Base-by-base conservation (phyloP, 2,329 filamentous ascomycete genomes). In the Fusarium sacchari region DNA sequence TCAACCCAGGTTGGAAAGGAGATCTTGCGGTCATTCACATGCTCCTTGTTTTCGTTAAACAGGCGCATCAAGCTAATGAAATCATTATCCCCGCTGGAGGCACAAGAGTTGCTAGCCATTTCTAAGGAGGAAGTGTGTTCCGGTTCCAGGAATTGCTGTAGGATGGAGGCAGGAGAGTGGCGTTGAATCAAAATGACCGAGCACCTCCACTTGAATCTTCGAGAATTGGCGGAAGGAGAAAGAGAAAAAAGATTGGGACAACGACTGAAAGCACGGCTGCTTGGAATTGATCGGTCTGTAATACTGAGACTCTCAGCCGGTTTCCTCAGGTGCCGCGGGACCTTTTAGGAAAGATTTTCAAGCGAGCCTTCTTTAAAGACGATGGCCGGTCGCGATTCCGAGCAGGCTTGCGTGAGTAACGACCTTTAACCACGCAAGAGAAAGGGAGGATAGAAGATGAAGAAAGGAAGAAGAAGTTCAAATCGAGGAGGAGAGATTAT, bases 11-110 rank as follows among this genome's bases (percentile, higher is more conserved):
- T 3, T 6, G 32, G 49, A 20, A 26, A 52, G 6, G 13, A 4
- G 17, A 26, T 0, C 13, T 0, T 9, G 20, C 0, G 3, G 10
- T n/a, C 20, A 34, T 5, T 0, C 7, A 18, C 1, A 13, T 12
- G 22, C 15, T 24, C 4, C 9, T 34, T 20, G 17, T 50, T 14
- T 14, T 20, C 8, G 3, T 36, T 9, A 7, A 36, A 50, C 5
- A 50, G 6, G 30, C n/a, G 47, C 30, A 36, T 26, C n/a, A 52
- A 4, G 30, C 47, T 36, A 0, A 20, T 4, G 8, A 52, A 52
- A 24, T 20, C 11, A 8, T 18, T 15, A 6, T 17, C 11, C 7
- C 12, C n/a, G 7, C 24, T 6, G 0, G 14, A 42, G 14, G 9
- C 15, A 24, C 14, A 42, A 42, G n/a, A 11, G 40, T 44, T 26